These are phyloP conservation scores for Prosopis cineraria DNA, from an alignment of 306 rosid species.

Conservation along the genomic window DNA sequence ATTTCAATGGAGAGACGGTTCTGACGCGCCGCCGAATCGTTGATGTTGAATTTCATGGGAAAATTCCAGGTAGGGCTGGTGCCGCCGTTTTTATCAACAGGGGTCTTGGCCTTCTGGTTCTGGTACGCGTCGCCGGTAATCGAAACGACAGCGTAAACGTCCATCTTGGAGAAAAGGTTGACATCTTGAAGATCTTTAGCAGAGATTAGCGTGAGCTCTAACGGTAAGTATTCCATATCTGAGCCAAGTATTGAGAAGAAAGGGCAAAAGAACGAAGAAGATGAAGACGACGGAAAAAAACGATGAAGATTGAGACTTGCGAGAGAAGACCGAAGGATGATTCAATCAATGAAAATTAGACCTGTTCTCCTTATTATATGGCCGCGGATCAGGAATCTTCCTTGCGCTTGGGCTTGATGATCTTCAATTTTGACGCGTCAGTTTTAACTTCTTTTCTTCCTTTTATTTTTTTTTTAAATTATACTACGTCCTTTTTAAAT, in stretches of 20 bases:
- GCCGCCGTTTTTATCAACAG: slow-evolving; percentile 47
- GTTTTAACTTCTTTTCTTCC: not conserved
- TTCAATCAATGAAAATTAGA: not conserved
- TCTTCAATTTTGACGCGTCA: not conserved
- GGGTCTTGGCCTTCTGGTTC: slow-evolving; percentile 49
- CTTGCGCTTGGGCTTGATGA: not conserved
- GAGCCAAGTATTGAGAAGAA: not conserved
- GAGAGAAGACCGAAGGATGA: not conserved
- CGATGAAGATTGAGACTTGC: not conserved
- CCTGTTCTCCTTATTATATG: not conserved
- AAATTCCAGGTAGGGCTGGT: slow-evolving; percentile 70
- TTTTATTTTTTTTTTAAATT: not conserved
- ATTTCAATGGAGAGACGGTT: slow-evolving; percentile 56
- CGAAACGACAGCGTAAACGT: slow-evolving; percentile 66
- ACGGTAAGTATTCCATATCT: slow-evolving; percentile 48
- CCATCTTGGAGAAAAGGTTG: slow-evolving; percentile 76
- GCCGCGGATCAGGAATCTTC: not conserved
- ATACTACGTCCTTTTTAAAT: no score
- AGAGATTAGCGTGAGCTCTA: slow-evolving; percentile 67
- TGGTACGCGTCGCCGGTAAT: slow-evolving; percentile 53
- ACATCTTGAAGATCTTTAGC: slow-evolving; percentile 79
- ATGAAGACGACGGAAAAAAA: not conserved
- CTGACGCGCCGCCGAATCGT: slow-evolving; percentile 42
- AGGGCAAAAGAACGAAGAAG: not conserved
- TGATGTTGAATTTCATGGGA: slow-evolving; percentile 50